Conservation (phyloP, 2,329 filamentous ascomycete genomes). For the Fusarium tuaranense region DNA sequence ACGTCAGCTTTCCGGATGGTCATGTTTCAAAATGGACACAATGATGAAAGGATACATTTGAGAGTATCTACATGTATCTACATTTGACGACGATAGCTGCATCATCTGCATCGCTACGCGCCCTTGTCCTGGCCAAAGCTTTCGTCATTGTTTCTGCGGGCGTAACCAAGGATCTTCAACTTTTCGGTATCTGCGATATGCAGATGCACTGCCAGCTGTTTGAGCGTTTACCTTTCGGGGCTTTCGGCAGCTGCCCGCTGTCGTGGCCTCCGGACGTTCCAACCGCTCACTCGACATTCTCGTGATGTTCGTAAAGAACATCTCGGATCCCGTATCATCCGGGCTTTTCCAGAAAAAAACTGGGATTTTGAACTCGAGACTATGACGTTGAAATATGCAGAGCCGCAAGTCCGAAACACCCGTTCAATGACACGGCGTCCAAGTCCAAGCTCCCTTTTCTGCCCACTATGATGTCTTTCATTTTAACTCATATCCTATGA, state of each 20-base stretch:
- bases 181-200: background rate
- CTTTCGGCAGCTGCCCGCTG: background rate
- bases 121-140: background rate
- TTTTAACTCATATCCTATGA: background rate
- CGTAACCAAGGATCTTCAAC: background rate
- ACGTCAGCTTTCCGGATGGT: conserved; percentile 29
- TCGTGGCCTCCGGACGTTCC: background rate
- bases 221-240: background rate
- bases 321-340: background rate
- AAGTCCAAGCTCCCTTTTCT: background rate
- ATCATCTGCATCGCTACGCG: background rate
- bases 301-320: background rate
- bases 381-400: background rate
- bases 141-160: background rate
- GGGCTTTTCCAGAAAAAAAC: background rate
- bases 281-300: background rate
- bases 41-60: conserved; percentile 16
- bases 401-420: background rate
- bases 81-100: background rate
- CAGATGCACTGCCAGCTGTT: background rate
- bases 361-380: background rate
- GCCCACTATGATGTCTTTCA: conserved; percentile 1
- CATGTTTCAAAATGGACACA: conserved; percentile 31
- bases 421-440: background rate
- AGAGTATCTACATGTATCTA: conserved; percentile 3